These are phyloP conservation scores for Aspergillus ustus DNA, from an alignment of 2,329 filamentous ascomycete genomes.

Conservation along the genomic window DNA sequence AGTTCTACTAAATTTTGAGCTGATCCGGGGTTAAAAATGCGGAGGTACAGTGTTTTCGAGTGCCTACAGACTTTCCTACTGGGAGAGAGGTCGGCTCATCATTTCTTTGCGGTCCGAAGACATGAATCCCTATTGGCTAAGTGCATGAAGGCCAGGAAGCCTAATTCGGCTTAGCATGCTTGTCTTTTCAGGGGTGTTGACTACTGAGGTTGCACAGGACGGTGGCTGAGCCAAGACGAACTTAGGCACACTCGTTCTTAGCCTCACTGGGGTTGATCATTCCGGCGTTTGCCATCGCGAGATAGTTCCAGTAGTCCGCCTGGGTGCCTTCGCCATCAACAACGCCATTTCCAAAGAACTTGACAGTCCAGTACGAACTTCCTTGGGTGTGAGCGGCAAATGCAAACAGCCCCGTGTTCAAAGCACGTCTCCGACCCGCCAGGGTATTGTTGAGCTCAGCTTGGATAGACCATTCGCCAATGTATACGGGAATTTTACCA, in stretches of 20 bases:
- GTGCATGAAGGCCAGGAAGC: background rate
- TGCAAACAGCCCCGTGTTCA: conserved; percentile 25
- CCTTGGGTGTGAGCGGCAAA: conserved; percentile 21
- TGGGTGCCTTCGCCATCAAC: conserved; percentile 21
- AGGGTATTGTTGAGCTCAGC: conserved; percentile 22
- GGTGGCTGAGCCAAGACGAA: background rate
- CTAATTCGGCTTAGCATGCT: background rate
- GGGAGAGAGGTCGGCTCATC: background rate
- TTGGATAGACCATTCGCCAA: conserved; percentile 31
- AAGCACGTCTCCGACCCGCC: conserved; percentile 15
- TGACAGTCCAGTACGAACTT: conserved; percentile 22
- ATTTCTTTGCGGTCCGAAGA: background rate
- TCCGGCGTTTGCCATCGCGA: conserved; percentile 13
- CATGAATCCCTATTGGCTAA: background rate
- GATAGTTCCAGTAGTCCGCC: conserved; percentile 23
- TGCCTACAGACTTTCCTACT: background rate
- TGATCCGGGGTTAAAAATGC: conserved; percentile 12
- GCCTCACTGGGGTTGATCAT: conserved; percentile 9
- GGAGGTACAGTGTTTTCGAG: background rate
- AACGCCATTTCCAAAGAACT: conserved; percentile 19
- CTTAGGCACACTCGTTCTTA: background rate
- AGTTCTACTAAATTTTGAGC: conserved; percentile 7
- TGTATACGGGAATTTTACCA: conserved; percentile 28
- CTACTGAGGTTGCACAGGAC: background rate
- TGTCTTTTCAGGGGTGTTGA: background rate